Percentiles rank a stretch among this genome's conserved stretches.
Evolutionary conservation across 2,329 filamentous ascomycete species (phyloP).

Genomic region (Raffaelea deltoideospora): DNA sequence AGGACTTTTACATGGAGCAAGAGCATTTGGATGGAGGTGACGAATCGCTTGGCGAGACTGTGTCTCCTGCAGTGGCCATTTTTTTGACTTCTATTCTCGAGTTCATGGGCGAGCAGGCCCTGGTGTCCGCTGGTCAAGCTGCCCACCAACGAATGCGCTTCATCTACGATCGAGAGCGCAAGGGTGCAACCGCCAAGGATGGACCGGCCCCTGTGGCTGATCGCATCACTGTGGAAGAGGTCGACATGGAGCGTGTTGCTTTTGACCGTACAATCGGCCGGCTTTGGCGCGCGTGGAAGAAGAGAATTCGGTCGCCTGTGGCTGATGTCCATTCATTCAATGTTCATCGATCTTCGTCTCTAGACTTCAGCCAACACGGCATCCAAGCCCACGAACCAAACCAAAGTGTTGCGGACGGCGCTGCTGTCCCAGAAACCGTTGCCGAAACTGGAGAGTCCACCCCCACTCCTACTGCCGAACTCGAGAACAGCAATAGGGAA

Average conservation of each 20-base stretch:
- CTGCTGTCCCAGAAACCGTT: conserved; percentile 21
- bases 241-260: conserved; percentile 85
- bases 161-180: conserved; percentile 44
- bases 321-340: conserved; percentile 28
- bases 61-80: conserved; percentile 85
- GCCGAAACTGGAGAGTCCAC: conserved; percentile 8
- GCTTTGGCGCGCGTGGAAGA: conserved; percentile 92
- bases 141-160: conserved; percentile 53
- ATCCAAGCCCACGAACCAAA: conserved; percentile 20
- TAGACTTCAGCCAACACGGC: no score
- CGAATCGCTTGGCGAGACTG: conserved; percentile 47
- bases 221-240: conserved; percentile 69
- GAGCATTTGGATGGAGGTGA: conserved; percentile 51
- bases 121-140: conserved; percentile 76
- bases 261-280: conserved; percentile 77
- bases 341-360: conserved; percentile 34
- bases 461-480: not conserved
- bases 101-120: conserved; percentile 79
- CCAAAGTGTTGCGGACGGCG: conserved; percentile 19
- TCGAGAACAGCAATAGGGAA: no score
- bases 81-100: conserved; percentile 92
- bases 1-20: conserved; percentile 74
- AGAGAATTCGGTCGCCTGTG: conserved; percentile 50
- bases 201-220: conserved; percentile 37
- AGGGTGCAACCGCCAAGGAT: conserved; percentile 25